Evolutionary conservation across 805 yeast species (phyloP), one percentile per base, ranked within the genome.

Genomic region (Suhomyces faveliae): DNA sequence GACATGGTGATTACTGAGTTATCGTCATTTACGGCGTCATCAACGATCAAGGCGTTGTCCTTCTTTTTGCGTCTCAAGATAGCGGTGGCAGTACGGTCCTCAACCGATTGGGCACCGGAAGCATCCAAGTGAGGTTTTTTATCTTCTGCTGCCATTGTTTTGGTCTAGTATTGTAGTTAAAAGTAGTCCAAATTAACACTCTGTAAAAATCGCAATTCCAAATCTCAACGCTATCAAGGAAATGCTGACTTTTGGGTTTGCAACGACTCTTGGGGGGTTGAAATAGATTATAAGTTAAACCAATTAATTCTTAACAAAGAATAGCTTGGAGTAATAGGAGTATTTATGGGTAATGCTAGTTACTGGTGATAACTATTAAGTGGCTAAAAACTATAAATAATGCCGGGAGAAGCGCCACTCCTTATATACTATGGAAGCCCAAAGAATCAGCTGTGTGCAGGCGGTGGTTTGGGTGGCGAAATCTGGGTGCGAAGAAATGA

Each of bases 61-160:
- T 92, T 92, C 94, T 94, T 92, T 84, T 94, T 94, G 74, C 92
- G 83, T 76, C 97, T 87, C 63, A 94, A 77, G 63, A 94, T 94
- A 40, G 99, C 99, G 47, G 98, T 94, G 55, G 99, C 99, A 46
- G 96, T 89, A 56, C 78, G 81, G 53, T 77, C 79, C 58, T 84
- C 88, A 37, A 74, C 73, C 47, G 66, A 59, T 40, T 77, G 78
- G 42, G 80, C 78, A 44, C 94, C 94, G 44, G 90, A 83, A 55
- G 86, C 89, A 55, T 73, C 78, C 54, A 70, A 61, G 51, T 68
- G 66, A 19, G 68, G 66, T 58, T 72, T 71, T 54, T 69, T 66
- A 46, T 59, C 57, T 27, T 46, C 58, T 30, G 55, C 21, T 33
- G 37, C 37, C 40, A 33, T 33, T 10, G 4, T 11, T 30, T 15